Conservation (phyloP, 2,329 filamentous ascomycete species). For the Neonectria coccinea region DNA sequence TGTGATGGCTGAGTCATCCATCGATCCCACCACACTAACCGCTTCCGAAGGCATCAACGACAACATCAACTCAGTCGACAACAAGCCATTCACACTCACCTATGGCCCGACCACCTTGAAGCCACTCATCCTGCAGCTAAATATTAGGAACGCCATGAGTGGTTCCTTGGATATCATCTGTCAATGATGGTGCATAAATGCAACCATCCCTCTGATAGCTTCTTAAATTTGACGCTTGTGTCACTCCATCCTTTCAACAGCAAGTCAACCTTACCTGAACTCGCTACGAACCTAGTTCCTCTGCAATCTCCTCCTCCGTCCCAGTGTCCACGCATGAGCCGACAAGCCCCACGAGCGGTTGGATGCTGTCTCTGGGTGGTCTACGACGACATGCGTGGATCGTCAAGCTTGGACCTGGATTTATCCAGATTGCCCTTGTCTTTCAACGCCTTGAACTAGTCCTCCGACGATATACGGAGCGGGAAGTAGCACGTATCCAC, state of each 20-base stretch:
- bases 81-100: neutral
- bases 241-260: neutral
- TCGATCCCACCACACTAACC: neutral
- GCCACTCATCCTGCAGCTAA: conserved; percentile 8
- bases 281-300: neutral
- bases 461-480: neutral
- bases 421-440: conserved; percentile 15
- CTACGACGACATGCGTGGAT: neutral
- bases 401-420: conserved; percentile 1
- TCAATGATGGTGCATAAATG: neutral
- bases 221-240: neutral
- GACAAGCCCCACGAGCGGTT: neutral
- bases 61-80: conserved; percentile 1
- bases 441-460: conserved; percentile 5
- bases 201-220: neutral
- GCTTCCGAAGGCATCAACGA: neutral
- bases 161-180: neutral
- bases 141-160: neutral
- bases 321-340: conserved; percentile 9
- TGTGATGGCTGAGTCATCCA: conserved; percentile 33
- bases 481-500: conserved; percentile 2
- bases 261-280: conserved; percentile 9
- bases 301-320: conserved; percentile 1
- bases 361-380: neutral
- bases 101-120: neutral